phyloP scores from a whole-genome alignment of 2,329 filamentous ascomycete species.

The Bisporella sp. region DNA sequence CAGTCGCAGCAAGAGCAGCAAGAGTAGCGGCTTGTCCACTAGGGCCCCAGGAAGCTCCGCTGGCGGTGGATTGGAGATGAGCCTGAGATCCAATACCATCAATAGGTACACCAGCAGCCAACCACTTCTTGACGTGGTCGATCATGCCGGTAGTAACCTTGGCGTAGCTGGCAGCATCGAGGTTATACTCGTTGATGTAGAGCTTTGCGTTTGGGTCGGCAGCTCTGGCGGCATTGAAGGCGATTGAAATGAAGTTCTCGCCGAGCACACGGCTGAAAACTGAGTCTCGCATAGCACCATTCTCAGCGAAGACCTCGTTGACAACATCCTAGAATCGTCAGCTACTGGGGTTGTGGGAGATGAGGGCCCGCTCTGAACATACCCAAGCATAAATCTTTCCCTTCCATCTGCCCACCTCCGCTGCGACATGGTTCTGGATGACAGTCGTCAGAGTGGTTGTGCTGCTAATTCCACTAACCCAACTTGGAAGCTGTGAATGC shows the following conservation, averaged over 20 bases:
- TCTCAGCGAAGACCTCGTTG: slow-evolving; percentile 55
- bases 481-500: slow-evolving; percentile 46
- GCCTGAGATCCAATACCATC: slow-evolving; percentile 57
- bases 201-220: slow-evolving; percentile 50
- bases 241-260: slow-evolving; percentile 47
- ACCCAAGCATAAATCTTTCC: slow-evolving; percentile 55
- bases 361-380: background rate
- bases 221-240: slow-evolving; percentile 48
- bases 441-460: slow-evolving; percentile 39
- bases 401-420: slow-evolving; percentile 50
- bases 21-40: slow-evolving; percentile 36
- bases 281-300: slow-evolving; percentile 43
- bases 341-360: background rate
- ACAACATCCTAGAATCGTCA: slow-evolving; percentile 39
- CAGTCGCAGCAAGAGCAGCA: slow-evolving; percentile 32
- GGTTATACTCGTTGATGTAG: slow-evolving; percentile 59
- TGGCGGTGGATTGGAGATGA: slow-evolving; percentile 43
- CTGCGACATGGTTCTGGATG: slow-evolving; percentile 52
- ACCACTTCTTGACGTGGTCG: slow-evolving; percentile 35
- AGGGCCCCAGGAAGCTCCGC: slow-evolving; percentile 35
- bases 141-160: slow-evolving; percentile 34
- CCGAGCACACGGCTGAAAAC: slow-evolving; percentile 51
- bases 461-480: slow-evolving; percentile 25
- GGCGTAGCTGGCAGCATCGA: slow-evolving; percentile 43
- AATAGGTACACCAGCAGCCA: slow-evolving; percentile 44